Conservation (phyloP, 2,329 filamentous ascomycete genomes). For the Trichophyton mentagrophytes region DNA sequence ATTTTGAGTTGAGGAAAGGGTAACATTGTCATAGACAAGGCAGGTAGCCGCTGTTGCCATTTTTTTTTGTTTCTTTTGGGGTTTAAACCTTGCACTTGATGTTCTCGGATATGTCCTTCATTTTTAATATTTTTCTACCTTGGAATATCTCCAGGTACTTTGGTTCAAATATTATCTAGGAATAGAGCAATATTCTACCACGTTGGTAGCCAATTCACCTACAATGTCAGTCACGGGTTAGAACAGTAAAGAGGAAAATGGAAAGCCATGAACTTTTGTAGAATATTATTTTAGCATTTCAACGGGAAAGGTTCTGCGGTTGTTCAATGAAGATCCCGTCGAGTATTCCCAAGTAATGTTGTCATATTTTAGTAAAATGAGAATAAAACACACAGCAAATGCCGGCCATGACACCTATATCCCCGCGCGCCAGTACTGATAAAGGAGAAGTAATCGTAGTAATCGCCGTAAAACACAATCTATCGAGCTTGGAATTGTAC, state of each 20-base stretch:
- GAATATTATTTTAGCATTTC: not conserved
- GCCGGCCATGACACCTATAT: not conserved
- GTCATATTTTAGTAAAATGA: too few species aligned
- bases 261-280: not conserved
- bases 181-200: not conserved
- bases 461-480: constrained; percentile 15
- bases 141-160: not conserved
- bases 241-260: not conserved
- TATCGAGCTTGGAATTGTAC: constrained; percentile 95
- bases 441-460: not conserved
- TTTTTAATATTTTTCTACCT: not conserved
- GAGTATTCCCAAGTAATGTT: not conserved
- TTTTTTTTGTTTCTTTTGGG: not conserved
- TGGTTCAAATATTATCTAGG: not conserved
- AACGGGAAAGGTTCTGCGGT: not conserved
- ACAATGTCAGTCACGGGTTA: not conserved
- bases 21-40: not conserved
- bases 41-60: not conserved
- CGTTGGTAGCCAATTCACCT: not conserved
- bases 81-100: not conserved
- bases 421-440: not conserved
- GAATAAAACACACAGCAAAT: not conserved
- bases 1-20: constrained; percentile 16
- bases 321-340: not conserved
- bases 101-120: not conserved